Evolutionary conservation across 192 early-diverging fungal species (phyloP).

Genomic region (Podila clonocystis): DNA sequence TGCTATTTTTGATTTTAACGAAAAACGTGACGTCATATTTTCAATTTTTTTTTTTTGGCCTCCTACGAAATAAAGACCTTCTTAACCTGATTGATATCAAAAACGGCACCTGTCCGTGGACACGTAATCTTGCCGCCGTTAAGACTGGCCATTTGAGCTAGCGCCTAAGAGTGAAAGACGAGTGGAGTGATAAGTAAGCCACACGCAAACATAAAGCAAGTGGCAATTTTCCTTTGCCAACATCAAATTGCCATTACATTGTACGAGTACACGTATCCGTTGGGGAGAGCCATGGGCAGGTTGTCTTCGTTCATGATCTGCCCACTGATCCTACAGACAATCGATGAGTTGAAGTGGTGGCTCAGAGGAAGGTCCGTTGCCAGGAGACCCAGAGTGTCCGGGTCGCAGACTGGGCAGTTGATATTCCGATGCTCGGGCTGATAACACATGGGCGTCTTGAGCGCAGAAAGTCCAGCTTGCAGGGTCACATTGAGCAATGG

Average conservation of each 20-base stretch:
- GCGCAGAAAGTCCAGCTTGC: constrained; percentile 95
- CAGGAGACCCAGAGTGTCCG: constrained; percentile 83
- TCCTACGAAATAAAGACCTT: constrained; percentile 78
- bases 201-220: neutral
- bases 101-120: constrained; percentile 72
- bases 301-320: constrained; percentile 98
- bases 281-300: constrained; percentile 93
- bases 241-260: constrained; percentile 59
- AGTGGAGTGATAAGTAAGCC: neutral
- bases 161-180: constrained; percentile 53
- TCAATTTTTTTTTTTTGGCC: neutral
- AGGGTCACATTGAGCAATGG: constrained; percentile 88
- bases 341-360: constrained; percentile 94
- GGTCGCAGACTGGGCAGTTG: constrained; percentile 96
- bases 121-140: constrained; percentile 76
- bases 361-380: constrained; percentile 88
- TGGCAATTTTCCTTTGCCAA: neutral
- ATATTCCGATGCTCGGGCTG: constrained; percentile 81
- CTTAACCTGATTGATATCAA: constrained; percentile 66
- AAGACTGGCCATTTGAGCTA: constrained; percentile 75
- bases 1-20: too few species aligned
- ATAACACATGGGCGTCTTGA: constrained; percentile 91
- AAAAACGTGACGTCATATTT: constrained; percentile 1
- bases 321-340: constrained; percentile 93
- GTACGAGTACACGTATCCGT: constrained; percentile 94